These are phyloP conservation scores for Coemansia sp. DNA, from an alignment of 192 early-diverging fungal species.

Conservation along the genomic window DNA sequence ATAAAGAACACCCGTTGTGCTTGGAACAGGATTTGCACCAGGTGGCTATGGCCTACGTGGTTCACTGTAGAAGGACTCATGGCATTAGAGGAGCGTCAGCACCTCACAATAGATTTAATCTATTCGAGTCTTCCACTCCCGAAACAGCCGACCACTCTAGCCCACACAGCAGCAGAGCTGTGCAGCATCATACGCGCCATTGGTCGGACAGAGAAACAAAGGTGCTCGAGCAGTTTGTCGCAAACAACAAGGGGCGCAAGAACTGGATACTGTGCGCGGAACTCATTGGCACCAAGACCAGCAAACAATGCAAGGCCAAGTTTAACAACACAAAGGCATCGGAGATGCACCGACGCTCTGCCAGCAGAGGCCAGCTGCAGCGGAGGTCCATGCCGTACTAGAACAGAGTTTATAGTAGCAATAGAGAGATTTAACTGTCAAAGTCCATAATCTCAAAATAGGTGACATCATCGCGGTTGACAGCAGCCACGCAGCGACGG, in stretches of 20 bases:
- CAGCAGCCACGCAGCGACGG: conserved; percentile 73
- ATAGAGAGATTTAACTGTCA: background rate
- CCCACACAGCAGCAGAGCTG: conserved; percentile 1
- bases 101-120: too few relatives aligned
- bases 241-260: conserved; percentile 10
- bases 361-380: too few relatives aligned
- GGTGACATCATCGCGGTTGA: conserved; percentile 55
- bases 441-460: conserved; percentile 58
- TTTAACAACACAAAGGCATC: conserved; percentile 29
- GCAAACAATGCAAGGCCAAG: conserved; percentile 35
- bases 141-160: too few relatives aligned
- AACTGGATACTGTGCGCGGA: conserved; percentile 18
- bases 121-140: too few relatives aligned
- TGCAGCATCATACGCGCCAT: background rate
- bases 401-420: too few relatives aligned
- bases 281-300: conserved; percentile 14
- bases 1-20: conserved; percentile 6
- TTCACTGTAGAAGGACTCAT: too few relatives aligned
- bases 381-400: too few relatives aligned
- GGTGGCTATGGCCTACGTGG: too few relatives aligned
- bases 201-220: conserved; percentile 19
- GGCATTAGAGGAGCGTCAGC: too few relatives aligned
- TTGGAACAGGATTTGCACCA: conserved; percentile 8
- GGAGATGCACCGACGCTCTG: too few relatives aligned
- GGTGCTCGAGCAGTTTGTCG: conserved; percentile 6